These are phyloP conservation scores for Boehmeria nivea DNA, from an alignment of 306 rosid genomes.

Conservation along the genomic window DNA sequence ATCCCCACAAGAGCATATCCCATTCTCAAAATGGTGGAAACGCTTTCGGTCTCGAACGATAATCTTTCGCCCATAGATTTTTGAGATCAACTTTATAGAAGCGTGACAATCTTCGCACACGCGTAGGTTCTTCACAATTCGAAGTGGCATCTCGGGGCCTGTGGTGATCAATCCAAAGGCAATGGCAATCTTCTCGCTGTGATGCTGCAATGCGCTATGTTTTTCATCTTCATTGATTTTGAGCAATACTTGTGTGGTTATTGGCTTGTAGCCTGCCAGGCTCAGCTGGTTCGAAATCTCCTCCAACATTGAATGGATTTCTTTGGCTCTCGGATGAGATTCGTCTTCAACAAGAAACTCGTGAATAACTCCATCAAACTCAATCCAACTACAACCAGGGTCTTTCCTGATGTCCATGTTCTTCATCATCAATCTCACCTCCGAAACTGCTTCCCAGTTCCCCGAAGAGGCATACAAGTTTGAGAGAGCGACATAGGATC, in stretches of 20 bases:
- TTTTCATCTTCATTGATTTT: conserved; percentile 53
- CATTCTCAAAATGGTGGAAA: conserved; percentile 74
- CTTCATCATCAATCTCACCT: conserved; percentile 66
- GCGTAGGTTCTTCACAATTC: conserved; percentile 57
- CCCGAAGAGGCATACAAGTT: conserved; percentile 61
- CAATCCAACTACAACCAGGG: conserved; percentile 83
- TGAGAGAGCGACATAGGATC: conserved; percentile 77
- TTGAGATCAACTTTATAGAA: conserved; percentile 56
- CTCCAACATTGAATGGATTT: conserved; percentile 51
- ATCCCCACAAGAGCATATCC: conserved; percentile 76
- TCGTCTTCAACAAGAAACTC: conserved; percentile 78
- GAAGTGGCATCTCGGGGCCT: conserved; percentile 39
- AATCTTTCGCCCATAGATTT: conserved; percentile 51
- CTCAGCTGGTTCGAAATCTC: conserved; percentile 55
- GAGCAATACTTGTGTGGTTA: conserved; percentile 58
- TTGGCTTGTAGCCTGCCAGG: conserved; percentile 44
- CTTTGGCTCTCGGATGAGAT: conserved; percentile 57
- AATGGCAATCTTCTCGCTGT: conserved; percentile 84
- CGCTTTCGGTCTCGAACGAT: conserved; percentile 61
- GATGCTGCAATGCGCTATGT: conserved; percentile 44
- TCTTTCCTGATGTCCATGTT: conserved; percentile 65
- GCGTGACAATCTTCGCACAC: conserved; percentile 79
- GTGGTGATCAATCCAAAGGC: conserved; percentile 76
- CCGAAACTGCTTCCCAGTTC: conserved; percentile 67
- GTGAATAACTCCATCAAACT: conserved; percentile 57